Conservation (phyloP, 345 rosid species). For the Euphorbia tirucalli region DNA sequence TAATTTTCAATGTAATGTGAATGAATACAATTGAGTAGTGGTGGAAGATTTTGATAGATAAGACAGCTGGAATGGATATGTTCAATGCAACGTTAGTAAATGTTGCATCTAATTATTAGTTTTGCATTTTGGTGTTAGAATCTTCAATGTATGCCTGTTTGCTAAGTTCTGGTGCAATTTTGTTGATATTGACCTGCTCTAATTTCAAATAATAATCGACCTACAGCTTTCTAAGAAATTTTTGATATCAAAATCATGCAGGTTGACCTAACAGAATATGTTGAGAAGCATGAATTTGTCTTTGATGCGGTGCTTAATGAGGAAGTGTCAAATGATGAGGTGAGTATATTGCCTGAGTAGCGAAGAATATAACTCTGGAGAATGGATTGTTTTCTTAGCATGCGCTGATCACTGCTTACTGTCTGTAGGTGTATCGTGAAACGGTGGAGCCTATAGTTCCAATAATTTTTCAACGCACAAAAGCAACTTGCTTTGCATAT, state of each 20-base stretch:
- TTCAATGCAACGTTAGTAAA: not conserved
- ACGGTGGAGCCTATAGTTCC: slow-evolving; percentile 98
- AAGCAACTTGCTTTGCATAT: slow-evolving; percentile 98
- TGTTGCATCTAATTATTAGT: slow-evolving; percentile 9
- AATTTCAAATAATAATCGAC: not conserved
- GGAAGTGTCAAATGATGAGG: slow-evolving; percentile 98
- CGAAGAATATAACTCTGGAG: not conserved
- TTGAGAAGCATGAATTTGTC: slow-evolving; percentile 93
- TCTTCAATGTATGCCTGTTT: not conserved
- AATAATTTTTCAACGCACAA: slow-evolving; percentile 81
- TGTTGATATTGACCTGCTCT: not conserved
- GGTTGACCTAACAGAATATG: slow-evolving; percentile 94
- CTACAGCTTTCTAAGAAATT: slow-evolving; percentile 8
- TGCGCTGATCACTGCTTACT: slow-evolving; percentile 9
- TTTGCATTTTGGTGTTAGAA: not conserved
- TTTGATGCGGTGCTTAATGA: slow-evolving; percentile 94
- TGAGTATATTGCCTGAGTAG: slow-evolving; percentile 32
- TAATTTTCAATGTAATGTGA: not conserved
- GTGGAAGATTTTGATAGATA: not conserved
- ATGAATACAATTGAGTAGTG: not conserved
- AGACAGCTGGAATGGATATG: not conserved
- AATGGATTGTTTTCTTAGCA: slow-evolving; percentile 10
- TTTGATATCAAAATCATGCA: slow-evolving; percentile 32
- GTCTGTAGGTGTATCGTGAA: slow-evolving; percentile 73
- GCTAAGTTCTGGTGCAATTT: not conserved